These are phyloP conservation scores for Saturnispora silvae DNA, from an alignment of 805 yeast species.

Conservation along the genomic window DNA sequence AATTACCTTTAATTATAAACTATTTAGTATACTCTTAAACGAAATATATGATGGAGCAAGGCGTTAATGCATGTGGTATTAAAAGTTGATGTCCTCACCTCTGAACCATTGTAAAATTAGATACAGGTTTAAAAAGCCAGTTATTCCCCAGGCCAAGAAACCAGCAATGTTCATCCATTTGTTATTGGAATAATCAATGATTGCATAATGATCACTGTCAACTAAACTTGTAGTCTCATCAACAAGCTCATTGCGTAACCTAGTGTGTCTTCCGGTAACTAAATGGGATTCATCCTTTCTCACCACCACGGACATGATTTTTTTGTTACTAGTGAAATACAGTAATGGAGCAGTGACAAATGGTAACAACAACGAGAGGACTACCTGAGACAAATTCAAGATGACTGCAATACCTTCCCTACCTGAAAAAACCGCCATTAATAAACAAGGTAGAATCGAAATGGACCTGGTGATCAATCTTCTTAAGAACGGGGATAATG, in stretches of 20 bases:
- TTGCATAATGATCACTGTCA: conserved; percentile 12
- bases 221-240: conserved; percentile 8
- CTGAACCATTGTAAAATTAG: conserved; percentile 23
- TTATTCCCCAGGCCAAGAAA: conserved; percentile 55
- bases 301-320: conserved; percentile 52
- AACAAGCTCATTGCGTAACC: background rate
- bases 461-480: conserved; percentile 68
- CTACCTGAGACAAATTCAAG: conserved; percentile 78
- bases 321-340: conserved; percentile 63
- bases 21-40: too few relatives aligned
- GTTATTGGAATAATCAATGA: conserved; percentile 51
- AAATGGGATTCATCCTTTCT: conserved; percentile 5
- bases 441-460: conserved; percentile 72
- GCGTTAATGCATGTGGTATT: background rate
- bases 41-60: too few relatives aligned
- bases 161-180: conserved; percentile 46
- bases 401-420: conserved; percentile 60
- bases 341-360: conserved; percentile 78
- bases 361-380: conserved; percentile 72
- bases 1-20: too few relatives aligned
- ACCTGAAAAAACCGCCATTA: conserved; percentile 63
- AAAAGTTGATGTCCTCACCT: conserved; percentile 29
- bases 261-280: background rate
- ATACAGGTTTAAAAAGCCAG: conserved; percentile 62
- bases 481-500: conserved; percentile 67